These are phyloP conservation scores for Lepidium didymum DNA, from an alignment of 345 rosid species.

Conservation along the genomic window DNA sequence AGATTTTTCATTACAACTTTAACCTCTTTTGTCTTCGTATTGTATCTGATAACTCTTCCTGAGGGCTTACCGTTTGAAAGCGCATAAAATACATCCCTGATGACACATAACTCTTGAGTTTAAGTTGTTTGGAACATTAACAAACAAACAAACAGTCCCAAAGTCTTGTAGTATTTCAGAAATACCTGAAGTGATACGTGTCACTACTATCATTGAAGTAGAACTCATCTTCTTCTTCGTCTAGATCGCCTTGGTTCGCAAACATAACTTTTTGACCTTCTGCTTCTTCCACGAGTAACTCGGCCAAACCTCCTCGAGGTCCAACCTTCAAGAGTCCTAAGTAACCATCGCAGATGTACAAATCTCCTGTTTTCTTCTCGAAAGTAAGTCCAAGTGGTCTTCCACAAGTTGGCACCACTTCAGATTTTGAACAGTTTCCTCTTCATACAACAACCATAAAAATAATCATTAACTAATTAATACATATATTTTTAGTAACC, in stretches of 20 bases:
- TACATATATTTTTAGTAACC: not conserved
- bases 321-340: slow-evolving; percentile 50
- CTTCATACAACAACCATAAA: not conserved
- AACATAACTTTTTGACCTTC: slow-evolving; percentile 38
- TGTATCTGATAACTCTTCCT: slow-evolving; percentile 19
- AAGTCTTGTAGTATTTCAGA: not conserved
- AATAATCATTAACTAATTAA: not conserved
- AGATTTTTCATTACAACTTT: slow-evolving; percentile 23
- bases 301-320: slow-evolving; percentile 47
- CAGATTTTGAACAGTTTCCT: not conserved
- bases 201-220: slow-evolving; percentile 60
- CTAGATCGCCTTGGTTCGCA: slow-evolving; percentile 53
- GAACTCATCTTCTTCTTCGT: slow-evolving; percentile 38
- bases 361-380: slow-evolving; percentile 45
- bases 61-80: not conserved
- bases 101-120: not conserved
- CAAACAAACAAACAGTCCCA: too few relatives aligned
- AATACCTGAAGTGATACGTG: slow-evolving; percentile 43
- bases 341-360: slow-evolving; percentile 63
- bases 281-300: slow-evolving; percentile 31
- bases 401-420: slow-evolving; percentile 50
- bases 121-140: not conserved
- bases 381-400: slow-evolving; percentile 57
- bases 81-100: not conserved
- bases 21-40: slow-evolving; percentile 12